Base-by-base conservation (phyloP, 371 early-diverging fungal genomes). In the Rhizopus microsporus region DNA sequence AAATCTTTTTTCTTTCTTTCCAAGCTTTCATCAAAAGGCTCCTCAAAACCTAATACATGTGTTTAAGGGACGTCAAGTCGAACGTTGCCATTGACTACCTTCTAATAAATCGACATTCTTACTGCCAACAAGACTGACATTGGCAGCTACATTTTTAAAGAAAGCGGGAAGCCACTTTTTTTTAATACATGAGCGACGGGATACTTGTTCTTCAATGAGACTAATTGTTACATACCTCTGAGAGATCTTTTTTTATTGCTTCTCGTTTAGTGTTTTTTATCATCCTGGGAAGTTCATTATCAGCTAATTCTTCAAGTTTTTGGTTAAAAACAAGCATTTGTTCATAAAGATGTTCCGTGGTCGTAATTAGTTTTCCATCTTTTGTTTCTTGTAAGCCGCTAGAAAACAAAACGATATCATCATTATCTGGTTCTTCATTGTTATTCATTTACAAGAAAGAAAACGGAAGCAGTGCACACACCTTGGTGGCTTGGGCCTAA, bases 401-500 rank as follows among this genome's bases (percentile, higher is more conserved):
- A 17, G 44, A 17, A 7, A 16, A 49, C 4, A 16, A 37, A 3
- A 39, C 38, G 30, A 47, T 23, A 23, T 23, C 23, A 23, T 23
- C 23, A 23, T 23, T 23, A 23, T 23, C 23, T 23, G 23, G 23
- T 46, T 35, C 9, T 55, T 13, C 6, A 5, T 46, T 7, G 47
- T 47, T 37, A 10, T 37, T 7, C 10, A 31, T 29, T 30, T 30
- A 31, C 31, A 31, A 47, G 12, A 31, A 31, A 47, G 10, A 47
- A 46, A 13, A 44, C 42, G 23, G 33, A 13, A 10, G 5, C 23
- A 35, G n/a, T 12, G 47, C 45, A 51, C 17, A 15, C 3, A 44
- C 16, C 17, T 31, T 16, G 30, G 56, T 55, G 56, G 56, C 56
- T 55, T 55, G 17, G 44, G 16, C 9, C 9, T 10, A n/a, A 34